Conservation (phyloP, 768 basidiomycete genomes). For the Trametes gibbosa region DNA sequence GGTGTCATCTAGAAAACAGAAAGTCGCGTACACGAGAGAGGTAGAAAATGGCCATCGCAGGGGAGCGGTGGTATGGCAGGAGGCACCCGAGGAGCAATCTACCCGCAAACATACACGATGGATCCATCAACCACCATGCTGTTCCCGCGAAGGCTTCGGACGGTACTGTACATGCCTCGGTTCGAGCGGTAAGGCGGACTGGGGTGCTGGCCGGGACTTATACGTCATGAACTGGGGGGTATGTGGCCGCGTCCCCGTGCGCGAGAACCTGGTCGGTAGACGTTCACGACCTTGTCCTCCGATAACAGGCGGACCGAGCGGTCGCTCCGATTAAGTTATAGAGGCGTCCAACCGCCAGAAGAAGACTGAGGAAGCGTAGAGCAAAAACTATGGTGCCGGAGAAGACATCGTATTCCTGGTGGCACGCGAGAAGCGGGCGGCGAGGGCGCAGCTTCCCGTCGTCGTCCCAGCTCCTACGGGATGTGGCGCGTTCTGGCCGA, state of each 20-base stretch:
- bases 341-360: constrained; percentile 6
- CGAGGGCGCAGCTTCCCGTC: constrained; percentile 5
- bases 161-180: not conserved
- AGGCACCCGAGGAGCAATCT: no score
- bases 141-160: not conserved
- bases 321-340: constrained; percentile 11
- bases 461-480: constrained; percentile 1
- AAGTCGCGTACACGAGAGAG: not conserved
- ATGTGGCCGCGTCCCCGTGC: not conserved
- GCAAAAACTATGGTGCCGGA: not conserved
- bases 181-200: not conserved
- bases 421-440: constrained; percentile 6
- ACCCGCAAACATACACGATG: no score
- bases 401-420: not conserved
- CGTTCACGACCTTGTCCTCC: not conserved
- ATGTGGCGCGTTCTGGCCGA: not conserved
- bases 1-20: not conserved
- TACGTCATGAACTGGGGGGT: not conserved
- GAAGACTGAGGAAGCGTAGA: not conserved
- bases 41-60: not conserved
- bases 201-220: not conserved
- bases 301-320: constrained; percentile 2
- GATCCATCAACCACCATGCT: not conserved
- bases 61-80: no score
- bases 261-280: not conserved